Conservation (phyloP, 108 stramenopile species). For the Skeletonema costatum region DNA sequence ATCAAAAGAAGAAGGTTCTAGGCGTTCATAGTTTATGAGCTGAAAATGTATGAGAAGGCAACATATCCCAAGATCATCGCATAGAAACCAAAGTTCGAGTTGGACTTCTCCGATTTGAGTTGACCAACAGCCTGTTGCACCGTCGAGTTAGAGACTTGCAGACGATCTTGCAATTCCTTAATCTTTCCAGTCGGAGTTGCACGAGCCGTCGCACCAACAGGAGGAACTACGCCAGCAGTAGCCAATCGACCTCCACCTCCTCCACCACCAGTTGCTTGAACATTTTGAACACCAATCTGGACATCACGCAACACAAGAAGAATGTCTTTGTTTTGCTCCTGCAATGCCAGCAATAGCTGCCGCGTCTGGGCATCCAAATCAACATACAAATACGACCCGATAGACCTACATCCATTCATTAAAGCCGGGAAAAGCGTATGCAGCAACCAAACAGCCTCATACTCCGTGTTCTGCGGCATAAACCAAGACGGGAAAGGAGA, state of each 20-base stretch:
- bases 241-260: constrained; percentile 51
- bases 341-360: constrained; percentile 85
- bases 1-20: background rate
- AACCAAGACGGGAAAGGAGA: constrained; percentile 92
- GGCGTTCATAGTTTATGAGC: constrained; percentile 19
- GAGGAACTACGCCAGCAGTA: constrained; percentile 36
- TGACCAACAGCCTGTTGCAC: constrained; percentile 83
- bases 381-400: constrained; percentile 91
- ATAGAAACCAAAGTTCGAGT: constrained; percentile 85
- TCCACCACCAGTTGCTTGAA: constrained; percentile 63
- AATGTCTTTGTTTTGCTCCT: constrained; percentile 95
- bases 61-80: constrained; percentile 92
- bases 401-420: constrained; percentile 97
- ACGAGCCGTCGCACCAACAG: constrained; percentile 48
- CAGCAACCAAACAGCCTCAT: constrained; percentile 88
- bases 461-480: constrained; percentile 88
- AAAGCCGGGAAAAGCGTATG: constrained; percentile 96
- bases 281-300: constrained; percentile 87
- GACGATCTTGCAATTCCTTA: constrained; percentile 81
- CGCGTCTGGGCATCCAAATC: constrained; percentile 92
- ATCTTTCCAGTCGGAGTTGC: constrained; percentile 90
- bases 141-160: constrained; percentile 75
- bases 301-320: constrained; percentile 93
- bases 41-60: constrained; percentile 86
- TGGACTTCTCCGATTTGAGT: constrained; percentile 66